Evolutionary conservation across 257 asterid species (phyloP), one percentile per base, ranked within the genome.

Genomic region (Solanum pimpinellifolium): DNA sequence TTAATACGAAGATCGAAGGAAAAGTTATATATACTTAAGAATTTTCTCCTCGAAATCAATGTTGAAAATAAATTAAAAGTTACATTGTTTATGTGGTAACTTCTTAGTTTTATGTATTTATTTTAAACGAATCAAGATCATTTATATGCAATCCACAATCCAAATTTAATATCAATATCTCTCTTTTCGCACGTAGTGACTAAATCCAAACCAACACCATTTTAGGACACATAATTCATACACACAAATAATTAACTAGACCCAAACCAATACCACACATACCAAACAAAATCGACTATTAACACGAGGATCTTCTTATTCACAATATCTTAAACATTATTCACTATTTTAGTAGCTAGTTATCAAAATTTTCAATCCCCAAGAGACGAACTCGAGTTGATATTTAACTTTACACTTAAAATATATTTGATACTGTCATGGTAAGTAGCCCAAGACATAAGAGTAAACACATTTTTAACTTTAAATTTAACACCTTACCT

Each of bases 321-420:
- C 65, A 3, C 66, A 20, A 59, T 20, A 59, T 21, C 11, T 7
- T 56, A 56, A 56, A 52, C 4, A 56, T 7, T n/a, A 18, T 20
- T 59, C 25, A 59, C 25, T 3, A 59, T 56, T 56, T 56, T 2
- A 7, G 0, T 56, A 56, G 25, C 5, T 56, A 56, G 66, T 59
- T 20, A 59, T 59, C 25, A 7, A 59, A 0, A 0, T 20, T 15
- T 20, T 1, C 65, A 7, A 1, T 56, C 0, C 0, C 5, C 7
- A 56, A 56, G 65, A 2, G 65, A 56, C 0, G 5, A 56, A 56
- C 11, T 56, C 25, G 5, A 56, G 1, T 56, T 56, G 25, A 56
- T 56, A 56, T 2, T 56, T 52, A 52, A 18, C 62, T 52, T 52
- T 52, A 52, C 9, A 52, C n/a, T 52, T 18, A 6, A 2, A 52